Evolutionary conservation across 1,139 yeast genomes (phyloP).

Genomic region (Keqinozyma sinolaborantium): DNA sequence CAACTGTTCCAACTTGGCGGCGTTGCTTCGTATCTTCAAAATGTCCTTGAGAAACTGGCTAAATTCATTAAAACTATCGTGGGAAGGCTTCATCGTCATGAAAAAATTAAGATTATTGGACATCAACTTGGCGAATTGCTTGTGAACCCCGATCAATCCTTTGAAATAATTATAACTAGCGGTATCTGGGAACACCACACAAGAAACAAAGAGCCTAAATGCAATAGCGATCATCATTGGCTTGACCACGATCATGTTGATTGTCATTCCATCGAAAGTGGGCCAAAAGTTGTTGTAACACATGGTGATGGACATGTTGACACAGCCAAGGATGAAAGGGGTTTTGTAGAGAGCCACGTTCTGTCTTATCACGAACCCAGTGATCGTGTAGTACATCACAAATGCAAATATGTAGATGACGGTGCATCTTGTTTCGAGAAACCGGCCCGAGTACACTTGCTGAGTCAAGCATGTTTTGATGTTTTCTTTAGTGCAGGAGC

Average conservation of each 20-base stretch:
- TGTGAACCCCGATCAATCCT: constrained; percentile 15
- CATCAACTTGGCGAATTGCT: constrained; percentile 13
- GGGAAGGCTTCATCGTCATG: constrained; percentile 27
- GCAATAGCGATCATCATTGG: constrained; percentile 24
- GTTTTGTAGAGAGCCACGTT: constrained; percentile 17
- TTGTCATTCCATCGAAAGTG: constrained; percentile 17
- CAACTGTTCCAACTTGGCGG: constrained; percentile 19
- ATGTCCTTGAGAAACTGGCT: constrained; percentile 17
- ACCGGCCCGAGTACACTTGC: constrained; percentile 26
- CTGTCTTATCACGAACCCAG: constrained; percentile 20
- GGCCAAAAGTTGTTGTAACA: constrained; percentile 29
- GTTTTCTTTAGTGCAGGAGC: constrained; percentile 21
- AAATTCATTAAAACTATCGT: constrained; percentile 19
- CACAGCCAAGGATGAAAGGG: constrained; percentile 20
- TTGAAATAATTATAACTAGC: constrained; percentile 21
- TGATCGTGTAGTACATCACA: constrained; percentile 19
- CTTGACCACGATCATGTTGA: constrained; percentile 19
- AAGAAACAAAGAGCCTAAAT: constrained; percentile 14
- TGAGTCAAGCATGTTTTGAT: constrained; percentile 16
- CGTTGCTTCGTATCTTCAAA: constrained; percentile 14
- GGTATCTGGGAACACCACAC: constrained; percentile 29
- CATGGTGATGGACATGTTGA: constrained; percentile 17
- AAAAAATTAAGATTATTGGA: constrained; percentile 22
- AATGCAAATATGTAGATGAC: constrained; percentile 24
- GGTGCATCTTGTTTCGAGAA: constrained; percentile 21